These are phyloP conservation scores for Waltergamsia citrina DNA, from an alignment of 2,329 filamentous ascomycete genomes.

Conservation along the genomic window DNA sequence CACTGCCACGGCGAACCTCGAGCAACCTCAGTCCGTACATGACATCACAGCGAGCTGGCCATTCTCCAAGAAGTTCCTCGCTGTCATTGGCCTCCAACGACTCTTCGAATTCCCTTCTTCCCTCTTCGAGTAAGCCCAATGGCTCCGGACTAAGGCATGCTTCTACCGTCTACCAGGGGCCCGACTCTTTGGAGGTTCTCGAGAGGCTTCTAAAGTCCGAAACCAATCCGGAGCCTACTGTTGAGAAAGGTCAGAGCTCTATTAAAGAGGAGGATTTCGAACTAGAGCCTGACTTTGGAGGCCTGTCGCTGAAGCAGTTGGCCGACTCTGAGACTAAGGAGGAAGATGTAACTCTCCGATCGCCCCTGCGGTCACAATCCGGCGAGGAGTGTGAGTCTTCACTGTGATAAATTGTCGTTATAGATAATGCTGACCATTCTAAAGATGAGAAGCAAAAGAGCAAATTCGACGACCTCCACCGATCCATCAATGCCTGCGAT, in stretches of 20 bases:
- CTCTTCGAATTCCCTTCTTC: constrained; percentile 66
- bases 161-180: constrained; percentile 37
- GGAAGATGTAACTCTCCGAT: constrained; percentile 11
- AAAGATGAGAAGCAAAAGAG: constrained; percentile 72
- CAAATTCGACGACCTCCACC: constrained; percentile 84
- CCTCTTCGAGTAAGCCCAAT: constrained; percentile 54
- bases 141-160: constrained; percentile 59
- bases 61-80: constrained; percentile 65
- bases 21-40: constrained; percentile 60
- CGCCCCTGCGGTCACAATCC: constrained; percentile 33
- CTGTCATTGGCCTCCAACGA: constrained; percentile 69
- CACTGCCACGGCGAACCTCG: constrained; percentile 57
- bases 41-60: constrained; percentile 56
- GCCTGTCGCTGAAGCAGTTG: constrained; percentile 67
- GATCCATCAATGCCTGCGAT: constrained; percentile 83
- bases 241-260: constrained; percentile 6
- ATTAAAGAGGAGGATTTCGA: constrained; percentile 46
- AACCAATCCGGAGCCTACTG: constrained; percentile 6
- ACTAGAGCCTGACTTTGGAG: constrained; percentile 68
- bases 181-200: constrained; percentile 65
- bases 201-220: constrained; percentile 29
- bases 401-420: background rate
- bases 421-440: background rate
- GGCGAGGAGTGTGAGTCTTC: constrained; percentile 58
- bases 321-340: constrained; percentile 25